A percentile compares a stretch with the other conserved stretches of the same genome.
These are phyloP conservation scores for Xylariaceae sp. DNA, from an alignment of 2,329 filamentous ascomycete species.

Conservation along the genomic window DNA sequence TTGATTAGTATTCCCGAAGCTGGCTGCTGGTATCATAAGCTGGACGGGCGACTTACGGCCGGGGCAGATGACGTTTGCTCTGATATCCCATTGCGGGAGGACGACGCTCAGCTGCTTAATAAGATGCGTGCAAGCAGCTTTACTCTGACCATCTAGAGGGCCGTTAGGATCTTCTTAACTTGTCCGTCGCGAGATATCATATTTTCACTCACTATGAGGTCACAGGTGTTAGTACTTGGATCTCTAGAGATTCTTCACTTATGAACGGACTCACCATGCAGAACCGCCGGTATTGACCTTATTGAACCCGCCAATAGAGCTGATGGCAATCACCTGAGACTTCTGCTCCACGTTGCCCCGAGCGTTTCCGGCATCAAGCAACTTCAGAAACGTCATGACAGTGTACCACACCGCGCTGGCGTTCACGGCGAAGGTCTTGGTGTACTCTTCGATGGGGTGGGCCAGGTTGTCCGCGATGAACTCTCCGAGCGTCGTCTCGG, in stretches of 20 bases:
- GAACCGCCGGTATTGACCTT: conserved; percentile 68
- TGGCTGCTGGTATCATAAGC: too few relatives aligned
- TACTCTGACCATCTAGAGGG: conserved; percentile 58
- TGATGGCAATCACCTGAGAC: conserved; percentile 63
- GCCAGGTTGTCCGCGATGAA: conserved; percentile 44
- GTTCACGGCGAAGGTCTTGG: conserved; percentile 64
- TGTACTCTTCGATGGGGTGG: conserved; percentile 59
- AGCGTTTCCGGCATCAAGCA: conserved; percentile 62
- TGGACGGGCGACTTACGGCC: conserved; percentile 39
- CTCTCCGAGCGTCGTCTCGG: conserved; percentile 39
- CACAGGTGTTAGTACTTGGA: too few relatives aligned
- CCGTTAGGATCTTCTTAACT: conserved; percentile 5
- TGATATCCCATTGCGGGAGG: conserved; percentile 57
- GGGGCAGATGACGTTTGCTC: conserved; percentile 44
- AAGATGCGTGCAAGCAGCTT: conserved; percentile 68
- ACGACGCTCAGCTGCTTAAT: conserved; percentile 66
- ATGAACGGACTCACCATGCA: conserved; percentile 45
- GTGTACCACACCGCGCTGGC: conserved; percentile 69
- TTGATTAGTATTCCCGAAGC: too few relatives aligned
- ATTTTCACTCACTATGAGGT: conserved; percentile 13
- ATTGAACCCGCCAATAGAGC: conserved; percentile 70
- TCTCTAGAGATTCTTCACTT: too few relatives aligned
- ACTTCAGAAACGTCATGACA: conserved; percentile 62
- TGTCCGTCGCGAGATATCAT: too few relatives aligned
- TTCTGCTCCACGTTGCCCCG: conserved; percentile 49